phyloP scores from a whole-genome alignment of 2,329 filamentous ascomycete genomes.

The Colletotrichum sp. region DNA sequence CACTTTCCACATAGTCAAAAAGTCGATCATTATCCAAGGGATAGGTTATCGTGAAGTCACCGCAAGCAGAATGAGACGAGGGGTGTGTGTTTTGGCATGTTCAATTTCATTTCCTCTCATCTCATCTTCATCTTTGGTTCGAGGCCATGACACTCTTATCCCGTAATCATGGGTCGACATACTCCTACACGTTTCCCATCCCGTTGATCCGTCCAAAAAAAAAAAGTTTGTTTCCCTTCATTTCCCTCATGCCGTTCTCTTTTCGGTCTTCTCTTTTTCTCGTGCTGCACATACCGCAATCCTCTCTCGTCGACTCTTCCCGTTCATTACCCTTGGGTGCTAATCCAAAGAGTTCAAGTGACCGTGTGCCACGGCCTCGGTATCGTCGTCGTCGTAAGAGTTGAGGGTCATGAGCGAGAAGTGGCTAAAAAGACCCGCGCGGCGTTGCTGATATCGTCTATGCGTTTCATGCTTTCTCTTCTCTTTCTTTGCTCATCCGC shows the following conservation, averaged over 20 bases:
- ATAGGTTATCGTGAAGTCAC: not conserved
- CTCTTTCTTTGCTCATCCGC: not conserved
- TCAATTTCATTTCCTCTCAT: slow-evolving; percentile 18
- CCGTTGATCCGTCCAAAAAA: not conserved
- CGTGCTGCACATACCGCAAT: not conserved
- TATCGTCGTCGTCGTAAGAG: not conserved
- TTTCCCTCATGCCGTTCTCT: not conserved
- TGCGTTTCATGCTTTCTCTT: not conserved
- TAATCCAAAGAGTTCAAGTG: not conserved
- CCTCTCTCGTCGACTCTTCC: not conserved
- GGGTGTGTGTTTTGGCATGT: not conserved
- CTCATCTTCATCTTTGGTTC: not conserved
- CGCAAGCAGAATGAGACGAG: not conserved
- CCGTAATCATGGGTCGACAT: not conserved
- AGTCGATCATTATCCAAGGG: not conserved
- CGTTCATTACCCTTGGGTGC: not conserved
- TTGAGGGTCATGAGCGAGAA: not conserved
- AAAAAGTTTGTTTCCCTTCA: not conserved
- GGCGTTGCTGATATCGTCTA: not conserved
- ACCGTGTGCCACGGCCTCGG: not conserved
- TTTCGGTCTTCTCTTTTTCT: not conserved
- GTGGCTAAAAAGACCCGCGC: not conserved
- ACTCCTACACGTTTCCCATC: slow-evolving; percentile 14
- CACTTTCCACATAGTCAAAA: not conserved
- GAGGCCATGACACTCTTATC: not conserved